Conservation (phyloP, 2,329 filamentous ascomycete species). For the Cordyceps tenuipes region DNA sequence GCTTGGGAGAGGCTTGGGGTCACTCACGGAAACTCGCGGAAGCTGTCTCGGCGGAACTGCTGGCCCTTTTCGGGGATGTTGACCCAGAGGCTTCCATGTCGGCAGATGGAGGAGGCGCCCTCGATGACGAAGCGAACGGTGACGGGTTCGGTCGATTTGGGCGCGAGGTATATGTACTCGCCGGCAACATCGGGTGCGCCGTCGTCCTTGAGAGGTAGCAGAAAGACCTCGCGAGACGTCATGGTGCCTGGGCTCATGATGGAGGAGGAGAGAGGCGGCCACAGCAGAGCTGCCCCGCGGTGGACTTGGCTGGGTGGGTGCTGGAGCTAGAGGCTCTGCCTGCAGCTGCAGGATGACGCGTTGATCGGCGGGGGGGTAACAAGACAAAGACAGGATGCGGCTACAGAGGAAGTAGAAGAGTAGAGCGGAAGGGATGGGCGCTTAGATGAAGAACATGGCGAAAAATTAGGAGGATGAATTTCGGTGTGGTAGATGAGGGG, state of each 20-base stretch:
- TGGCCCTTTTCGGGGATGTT: slow-evolving; percentile 77
- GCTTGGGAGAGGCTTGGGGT: neutral
- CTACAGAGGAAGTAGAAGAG: neutral
- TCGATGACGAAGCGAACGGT: slow-evolving; percentile 83
- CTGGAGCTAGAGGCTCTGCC: neutral
- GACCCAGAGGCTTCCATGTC: slow-evolving; percentile 90
- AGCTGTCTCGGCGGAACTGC: slow-evolving; percentile 68
- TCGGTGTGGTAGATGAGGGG: neutral
- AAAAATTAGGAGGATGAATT: neutral
- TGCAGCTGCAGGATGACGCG: neutral
- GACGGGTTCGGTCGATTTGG: slow-evolving; percentile 64
- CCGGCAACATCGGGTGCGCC: slow-evolving; percentile 84
- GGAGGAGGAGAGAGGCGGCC: slow-evolving; percentile 20
- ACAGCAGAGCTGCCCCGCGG: slow-evolving; percentile 8
- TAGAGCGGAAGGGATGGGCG: neutral
- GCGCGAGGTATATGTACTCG: slow-evolving; percentile 84
- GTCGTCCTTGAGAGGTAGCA: slow-evolving; percentile 84
- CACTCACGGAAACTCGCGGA: slow-evolving; percentile 80
- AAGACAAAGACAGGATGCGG: neutral
- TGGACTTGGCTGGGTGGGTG: slow-evolving; percentile 6
- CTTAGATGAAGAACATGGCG: neutral
- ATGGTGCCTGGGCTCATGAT: slow-evolving; percentile 54
- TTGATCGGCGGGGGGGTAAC: neutral
- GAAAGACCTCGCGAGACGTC: slow-evolving; percentile 66
- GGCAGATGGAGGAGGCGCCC: slow-evolving; percentile 90